Evolutionary conservation across 2,329 filamentous ascomycete species (phyloP).

Genomic region (Phaeosphaeriaceae sp.): DNA sequence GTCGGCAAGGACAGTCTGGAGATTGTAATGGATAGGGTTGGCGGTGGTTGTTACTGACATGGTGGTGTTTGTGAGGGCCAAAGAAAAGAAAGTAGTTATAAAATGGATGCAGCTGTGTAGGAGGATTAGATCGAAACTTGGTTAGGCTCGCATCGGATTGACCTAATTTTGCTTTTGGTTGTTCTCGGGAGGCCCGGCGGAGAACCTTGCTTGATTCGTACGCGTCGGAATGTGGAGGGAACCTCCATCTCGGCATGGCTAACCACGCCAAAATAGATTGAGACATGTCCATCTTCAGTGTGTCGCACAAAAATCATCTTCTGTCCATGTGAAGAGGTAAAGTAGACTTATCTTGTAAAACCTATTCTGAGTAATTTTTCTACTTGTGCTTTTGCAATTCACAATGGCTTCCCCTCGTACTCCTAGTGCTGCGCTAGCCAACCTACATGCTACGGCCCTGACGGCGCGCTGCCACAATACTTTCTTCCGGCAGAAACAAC

Average conservation of each 20-base stretch:
- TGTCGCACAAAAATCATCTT: background rate
- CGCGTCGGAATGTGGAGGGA: too few relatives aligned
- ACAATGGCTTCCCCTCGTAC: conserved; percentile 21
- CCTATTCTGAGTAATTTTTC: background rate
- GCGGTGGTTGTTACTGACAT: conserved; percentile 56
- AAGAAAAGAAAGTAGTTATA: conserved; percentile 12
- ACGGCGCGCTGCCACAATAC: conserved; percentile 55
- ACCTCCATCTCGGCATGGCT: too few relatives aligned
- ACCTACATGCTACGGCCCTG: conserved; percentile 51
- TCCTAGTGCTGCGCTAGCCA: conserved; percentile 32
- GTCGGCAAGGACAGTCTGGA: conserved; percentile 50
- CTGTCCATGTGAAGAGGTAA: background rate
- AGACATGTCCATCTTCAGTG: too few relatives aligned
- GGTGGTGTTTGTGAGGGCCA: conserved; percentile 3
- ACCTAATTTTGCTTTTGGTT: background rate
- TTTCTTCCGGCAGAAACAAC: conserved; percentile 55
- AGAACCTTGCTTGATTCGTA: background rate
- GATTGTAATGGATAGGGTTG: conserved; percentile 47
- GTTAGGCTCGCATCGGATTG: background rate
- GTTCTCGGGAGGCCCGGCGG: background rate
- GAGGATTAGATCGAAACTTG: background rate
- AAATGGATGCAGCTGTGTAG: conserved; percentile 10
- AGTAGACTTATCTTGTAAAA: too few relatives aligned
- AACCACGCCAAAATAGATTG: too few relatives aligned
- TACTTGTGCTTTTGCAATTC: background rate